phyloP scores from a whole-genome alignment of 1,139 yeast species.

The Blastobotrys proliferans region DNA sequence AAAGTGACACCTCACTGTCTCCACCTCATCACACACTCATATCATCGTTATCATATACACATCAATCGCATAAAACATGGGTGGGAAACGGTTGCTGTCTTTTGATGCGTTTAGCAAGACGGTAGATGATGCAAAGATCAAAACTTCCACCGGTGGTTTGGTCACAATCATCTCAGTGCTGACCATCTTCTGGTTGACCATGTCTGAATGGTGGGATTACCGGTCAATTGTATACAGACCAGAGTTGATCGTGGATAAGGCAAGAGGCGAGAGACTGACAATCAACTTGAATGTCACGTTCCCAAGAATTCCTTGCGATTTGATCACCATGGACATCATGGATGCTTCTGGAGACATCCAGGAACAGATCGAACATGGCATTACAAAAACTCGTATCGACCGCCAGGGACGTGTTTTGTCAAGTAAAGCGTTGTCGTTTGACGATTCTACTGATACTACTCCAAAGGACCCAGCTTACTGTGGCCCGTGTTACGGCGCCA shows the following conservation, averaged over 20 bases:
- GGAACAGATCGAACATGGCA: slow-evolving; percentile 68
- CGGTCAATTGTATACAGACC: slow-evolving; percentile 65
- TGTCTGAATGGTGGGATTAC: slow-evolving; percentile 76
- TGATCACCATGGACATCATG: slow-evolving; percentile 57
- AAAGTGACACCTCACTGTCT: too few species aligned
- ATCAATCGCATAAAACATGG: slow-evolving; percentile 4
- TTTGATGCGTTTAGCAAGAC: slow-evolving; percentile 93
- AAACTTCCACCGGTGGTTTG: slow-evolving; percentile 85
- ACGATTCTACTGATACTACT: slow-evolving; percentile 32
- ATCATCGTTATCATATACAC: neutral
- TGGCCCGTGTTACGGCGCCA: slow-evolving; percentile 87
- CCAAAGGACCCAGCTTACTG: slow-evolving; percentile 51
- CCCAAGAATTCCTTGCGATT: slow-evolving; percentile 79
- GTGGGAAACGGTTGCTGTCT: slow-evolving; percentile 42
- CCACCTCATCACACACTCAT: neutral
- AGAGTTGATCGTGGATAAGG: slow-evolving; percentile 83
- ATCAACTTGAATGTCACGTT: slow-evolving; percentile 79
- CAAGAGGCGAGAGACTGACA: slow-evolving; percentile 69
- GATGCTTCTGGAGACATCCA: slow-evolving; percentile 85
- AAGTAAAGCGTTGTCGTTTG: slow-evolving; percentile 33
- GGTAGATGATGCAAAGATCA: slow-evolving; percentile 85
- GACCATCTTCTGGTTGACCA: slow-evolving; percentile 57
- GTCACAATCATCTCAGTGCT: slow-evolving; percentile 70
- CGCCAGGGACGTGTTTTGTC: slow-evolving; percentile 42
- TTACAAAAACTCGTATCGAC: slow-evolving; percentile 62